Percentiles rank a stretch among this genome's conserved stretches.
Conservation (phyloP, 2,329 filamentous ascomycete genomes). For the Shiraia sp. region DNA sequence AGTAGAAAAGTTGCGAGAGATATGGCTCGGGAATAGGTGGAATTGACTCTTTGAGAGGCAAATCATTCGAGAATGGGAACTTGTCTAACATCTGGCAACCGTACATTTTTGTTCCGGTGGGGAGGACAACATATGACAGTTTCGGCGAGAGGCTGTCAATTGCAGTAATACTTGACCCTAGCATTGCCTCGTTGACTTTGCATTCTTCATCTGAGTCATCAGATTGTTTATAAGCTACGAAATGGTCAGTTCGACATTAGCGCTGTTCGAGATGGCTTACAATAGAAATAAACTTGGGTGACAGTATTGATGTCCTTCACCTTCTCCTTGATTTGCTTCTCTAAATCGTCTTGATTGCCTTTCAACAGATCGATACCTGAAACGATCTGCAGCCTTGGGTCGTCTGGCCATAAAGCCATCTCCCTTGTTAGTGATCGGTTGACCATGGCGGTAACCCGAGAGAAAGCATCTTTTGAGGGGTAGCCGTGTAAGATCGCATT, state of each 20-base stretch:
- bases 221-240: constrained; percentile 36
- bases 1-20: constrained; percentile 47
- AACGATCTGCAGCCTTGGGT: constrained; percentile 42
- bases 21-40: constrained; percentile 42
- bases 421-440: constrained; percentile 48
- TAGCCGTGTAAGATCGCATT: constrained; percentile 54
- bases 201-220: constrained; percentile 33
- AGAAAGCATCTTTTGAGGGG: constrained; percentile 50
- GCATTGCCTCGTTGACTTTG: constrained; percentile 43
- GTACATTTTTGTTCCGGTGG: constrained; percentile 47
- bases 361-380: constrained; percentile 48
- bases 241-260: background rate
- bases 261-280: constrained; percentile 9
- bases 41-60: constrained; percentile 34
- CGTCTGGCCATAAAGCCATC: constrained; percentile 44
- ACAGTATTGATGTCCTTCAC: constrained; percentile 43
- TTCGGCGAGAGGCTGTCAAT: constrained; percentile 32
- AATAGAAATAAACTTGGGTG: constrained; percentile 48
- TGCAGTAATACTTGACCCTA: constrained; percentile 44
- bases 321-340: constrained; percentile 40
- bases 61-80: constrained; percentile 39
- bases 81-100: constrained; percentile 43
- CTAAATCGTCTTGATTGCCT: constrained; percentile 37
- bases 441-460: constrained; percentile 52
- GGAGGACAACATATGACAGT: constrained; percentile 35